A percentile compares a stretch with the other conserved stretches of the same genome.
Conservation (phyloP, 2,329 filamentous ascomycete genomes). For the Talaromyces pinophilus region DNA sequence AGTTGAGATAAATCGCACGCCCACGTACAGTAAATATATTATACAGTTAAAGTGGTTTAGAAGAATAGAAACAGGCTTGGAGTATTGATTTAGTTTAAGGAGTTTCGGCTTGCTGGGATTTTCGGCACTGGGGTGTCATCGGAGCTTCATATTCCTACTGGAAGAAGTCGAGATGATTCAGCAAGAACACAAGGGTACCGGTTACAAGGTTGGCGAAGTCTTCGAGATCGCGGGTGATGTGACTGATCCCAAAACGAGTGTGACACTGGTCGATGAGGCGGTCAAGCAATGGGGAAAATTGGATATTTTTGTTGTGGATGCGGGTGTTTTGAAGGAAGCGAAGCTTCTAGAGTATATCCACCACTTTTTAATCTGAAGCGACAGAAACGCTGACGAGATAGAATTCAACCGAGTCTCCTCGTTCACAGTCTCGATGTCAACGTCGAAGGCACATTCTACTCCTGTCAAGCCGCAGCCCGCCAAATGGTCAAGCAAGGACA, state of each 20-base stretch:
- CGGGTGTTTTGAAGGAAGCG: background rate
- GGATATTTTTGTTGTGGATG: background rate
- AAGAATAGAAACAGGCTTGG: too few relatives aligned
- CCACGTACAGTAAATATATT: too few relatives aligned
- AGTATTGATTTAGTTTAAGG: too few relatives aligned
- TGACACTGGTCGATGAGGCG: background rate
- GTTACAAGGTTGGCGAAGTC: background rate
- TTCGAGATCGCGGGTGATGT: background rate
- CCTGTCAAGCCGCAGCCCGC: slow-evolving; percentile 33
- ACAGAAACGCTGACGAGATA: background rate
- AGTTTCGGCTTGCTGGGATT: too few relatives aligned
- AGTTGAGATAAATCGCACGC: too few relatives aligned
- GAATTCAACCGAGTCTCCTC: background rate
- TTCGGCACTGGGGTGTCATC: background rate
- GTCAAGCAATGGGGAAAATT: background rate
- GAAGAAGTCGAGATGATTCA: background rate
- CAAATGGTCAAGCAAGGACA: slow-evolving; percentile 33
- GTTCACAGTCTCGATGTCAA: background rate
- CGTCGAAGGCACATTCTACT: slow-evolving; percentile 32
- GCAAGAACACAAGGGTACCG: background rate
- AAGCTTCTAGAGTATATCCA: background rate
- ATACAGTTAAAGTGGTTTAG: too few relatives aligned
- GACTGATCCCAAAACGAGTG: background rate
- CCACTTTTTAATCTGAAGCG: background rate
- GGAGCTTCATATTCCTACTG: background rate